Conservation (phyloP, 495 filamentous ascomycete genomes). For the Neurospora sp. region DNA sequence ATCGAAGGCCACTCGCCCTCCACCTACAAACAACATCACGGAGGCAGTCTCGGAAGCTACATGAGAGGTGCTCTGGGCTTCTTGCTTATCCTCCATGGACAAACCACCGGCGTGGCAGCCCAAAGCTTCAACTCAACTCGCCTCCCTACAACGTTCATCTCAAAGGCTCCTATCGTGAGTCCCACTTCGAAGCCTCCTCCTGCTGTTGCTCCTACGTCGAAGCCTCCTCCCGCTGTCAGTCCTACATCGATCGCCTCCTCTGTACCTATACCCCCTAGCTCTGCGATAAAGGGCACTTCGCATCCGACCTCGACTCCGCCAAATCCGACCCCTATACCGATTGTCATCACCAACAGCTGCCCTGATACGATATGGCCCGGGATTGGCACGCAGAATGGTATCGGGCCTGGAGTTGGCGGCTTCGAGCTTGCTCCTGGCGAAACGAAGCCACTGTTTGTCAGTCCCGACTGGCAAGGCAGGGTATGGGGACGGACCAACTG, state of each 20-base stretch:
- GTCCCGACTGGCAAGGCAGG: constrained; percentile 63
- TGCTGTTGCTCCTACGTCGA: neutral
- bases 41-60: neutral
- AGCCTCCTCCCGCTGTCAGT: neutral
- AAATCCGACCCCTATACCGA: constrained; percentile 27
- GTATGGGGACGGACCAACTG: constrained; percentile 79
- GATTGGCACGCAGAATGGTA: constrained; percentile 56
- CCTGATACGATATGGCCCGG: constrained; percentile 59
- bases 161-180: neutral
- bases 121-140: neutral
- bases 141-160: neutral
- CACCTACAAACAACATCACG: neutral
- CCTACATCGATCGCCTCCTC: neutral
- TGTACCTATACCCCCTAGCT: neutral
- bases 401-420: constrained; percentile 48
- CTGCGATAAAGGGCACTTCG: neutral
- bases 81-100: neutral
- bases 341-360: constrained; percentile 57
- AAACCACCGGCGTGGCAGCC: neutral
- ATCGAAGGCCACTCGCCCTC: neutral
- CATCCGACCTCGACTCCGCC: constrained; percentile 2
- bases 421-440: constrained; percentile 49
- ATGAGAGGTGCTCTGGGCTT: neutral
- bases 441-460: constrained; percentile 45
- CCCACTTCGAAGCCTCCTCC: neutral